phyloP scores from a whole-genome alignment of 352 stramenopile species.

The Blastocystis hominis region DNA sequence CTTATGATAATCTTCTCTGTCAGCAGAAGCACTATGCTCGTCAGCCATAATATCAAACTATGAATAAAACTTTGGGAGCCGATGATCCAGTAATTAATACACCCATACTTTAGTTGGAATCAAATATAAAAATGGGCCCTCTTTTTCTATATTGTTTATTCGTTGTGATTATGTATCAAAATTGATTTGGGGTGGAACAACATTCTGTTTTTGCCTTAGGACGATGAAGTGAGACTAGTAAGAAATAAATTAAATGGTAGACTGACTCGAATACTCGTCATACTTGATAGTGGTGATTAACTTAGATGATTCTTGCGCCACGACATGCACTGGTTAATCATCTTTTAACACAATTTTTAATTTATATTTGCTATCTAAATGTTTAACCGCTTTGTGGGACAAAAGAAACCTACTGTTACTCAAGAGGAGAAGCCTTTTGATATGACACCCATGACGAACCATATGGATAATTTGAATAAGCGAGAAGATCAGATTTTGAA shows the following conservation, averaged over 20 bases:
- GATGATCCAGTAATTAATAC: too few relatives aligned
- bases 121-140: too few relatives aligned
- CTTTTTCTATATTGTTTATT: too few relatives aligned
- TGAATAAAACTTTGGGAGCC: background rate
- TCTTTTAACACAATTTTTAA: background rate
- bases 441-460: conserved; percentile 15
- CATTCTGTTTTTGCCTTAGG: too few relatives aligned
- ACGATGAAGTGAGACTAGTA: too few relatives aligned
- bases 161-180: too few relatives aligned
- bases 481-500: conserved; percentile 10
- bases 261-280: too few relatives aligned
- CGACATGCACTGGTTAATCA: conserved; percentile 2
- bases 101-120: background rate
- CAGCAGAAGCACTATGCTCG: background rate
- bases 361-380: background rate
- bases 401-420: background rate
- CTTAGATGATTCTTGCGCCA: background rate
- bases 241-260: too few relatives aligned
- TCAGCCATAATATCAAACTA: background rate
- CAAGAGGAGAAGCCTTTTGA: conserved; percentile 44
- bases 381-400: conserved; percentile 45
- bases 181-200: too few relatives aligned
- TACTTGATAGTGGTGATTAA: too few relatives aligned
- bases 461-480: conserved; percentile 23
- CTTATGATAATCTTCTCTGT: background rate